phyloP scores from a whole-genome alignment of 257 asterid species.

The Solanum appendiculatum region DNA sequence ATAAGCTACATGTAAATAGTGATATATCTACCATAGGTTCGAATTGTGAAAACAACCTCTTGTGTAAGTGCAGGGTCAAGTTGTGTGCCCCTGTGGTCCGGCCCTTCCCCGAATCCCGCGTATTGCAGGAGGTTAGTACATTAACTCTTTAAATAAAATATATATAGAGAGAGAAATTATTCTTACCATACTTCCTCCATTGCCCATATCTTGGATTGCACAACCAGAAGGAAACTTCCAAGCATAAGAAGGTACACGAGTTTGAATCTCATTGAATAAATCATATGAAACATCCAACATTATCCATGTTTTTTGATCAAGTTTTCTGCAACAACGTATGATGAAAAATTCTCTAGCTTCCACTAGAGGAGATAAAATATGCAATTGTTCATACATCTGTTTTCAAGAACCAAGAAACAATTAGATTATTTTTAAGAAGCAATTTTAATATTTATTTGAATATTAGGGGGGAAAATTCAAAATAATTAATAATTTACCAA shows the following conservation, averaged over 20 bases:
- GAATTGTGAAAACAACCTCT: too few species aligned
- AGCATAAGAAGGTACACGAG: too few species aligned
- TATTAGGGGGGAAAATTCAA: neutral
- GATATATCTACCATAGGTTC: too few species aligned
- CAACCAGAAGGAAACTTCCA: too few species aligned
- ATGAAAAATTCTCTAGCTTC: neutral
- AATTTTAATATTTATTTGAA: neutral
- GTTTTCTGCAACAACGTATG: neutral
- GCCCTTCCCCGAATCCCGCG: neutral
- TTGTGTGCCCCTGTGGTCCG: too few species aligned
- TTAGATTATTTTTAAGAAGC: too few species aligned
- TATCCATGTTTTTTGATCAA: neutral
- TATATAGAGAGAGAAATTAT: too few species aligned
- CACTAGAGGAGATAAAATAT: neutral
- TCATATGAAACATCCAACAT: neutral
- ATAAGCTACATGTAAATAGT: neutral
- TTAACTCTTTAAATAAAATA: neutral
- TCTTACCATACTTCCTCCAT: too few species aligned
- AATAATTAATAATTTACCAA: neutral
- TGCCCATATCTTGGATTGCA: too few species aligned
- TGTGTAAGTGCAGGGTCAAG: too few species aligned
- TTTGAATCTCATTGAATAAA: neutral
- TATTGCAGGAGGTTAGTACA: neutral
- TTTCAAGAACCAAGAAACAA: too few species aligned
- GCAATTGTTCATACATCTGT: neutral